phyloP scores from a whole-genome alignment of 1,139 yeast genomes.

The Pichia sp. region DNA sequence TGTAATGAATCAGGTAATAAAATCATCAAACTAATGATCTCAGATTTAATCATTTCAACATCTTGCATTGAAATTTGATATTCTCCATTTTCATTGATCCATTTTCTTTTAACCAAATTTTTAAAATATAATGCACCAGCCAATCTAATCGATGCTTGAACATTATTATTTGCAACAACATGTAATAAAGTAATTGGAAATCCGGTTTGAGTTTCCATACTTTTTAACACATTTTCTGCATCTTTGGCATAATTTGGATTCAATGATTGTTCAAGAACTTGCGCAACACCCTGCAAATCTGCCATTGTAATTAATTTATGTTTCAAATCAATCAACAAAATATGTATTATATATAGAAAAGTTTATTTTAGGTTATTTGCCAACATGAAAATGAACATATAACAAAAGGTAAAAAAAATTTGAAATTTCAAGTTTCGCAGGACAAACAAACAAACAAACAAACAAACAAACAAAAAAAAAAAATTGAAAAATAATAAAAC shows the following conservation, averaged over 20 bases:
- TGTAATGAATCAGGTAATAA: constrained; percentile 68
- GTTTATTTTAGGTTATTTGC: not conserved
- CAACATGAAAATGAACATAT: not conserved
- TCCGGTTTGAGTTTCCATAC: constrained; percentile 61
- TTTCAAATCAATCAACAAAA: not conserved
- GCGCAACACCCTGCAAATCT: constrained; percentile 34
- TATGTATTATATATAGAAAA: too few species aligned
- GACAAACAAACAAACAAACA: too few species aligned
- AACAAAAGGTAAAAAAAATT: too few species aligned
- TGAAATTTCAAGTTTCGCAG: too few species aligned
- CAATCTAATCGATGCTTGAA: constrained; percentile 55
- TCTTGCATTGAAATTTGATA: constrained; percentile 60
- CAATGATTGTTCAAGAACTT: constrained; percentile 44
- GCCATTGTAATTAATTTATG: constrained; percentile 18
- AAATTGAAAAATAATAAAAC: too few species aligned
- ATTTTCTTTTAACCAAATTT: constrained; percentile 73
- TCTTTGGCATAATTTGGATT: constrained; percentile 48
- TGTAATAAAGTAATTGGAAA: constrained; percentile 72
- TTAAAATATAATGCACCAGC: constrained; percentile 92
- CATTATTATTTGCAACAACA: constrained; percentile 60
- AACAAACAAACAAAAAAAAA: too few species aligned
- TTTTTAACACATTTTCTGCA: constrained; percentile 54
- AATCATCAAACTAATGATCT: constrained; percentile 80
- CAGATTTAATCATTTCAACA: constrained; percentile 61
- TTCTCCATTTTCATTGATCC: constrained; percentile 88